A percentile compares a stretch with the other conserved stretches of the same genome.
Conservation (phyloP, 305 asterid genomes). For the Solanum hybrid region DNA sequence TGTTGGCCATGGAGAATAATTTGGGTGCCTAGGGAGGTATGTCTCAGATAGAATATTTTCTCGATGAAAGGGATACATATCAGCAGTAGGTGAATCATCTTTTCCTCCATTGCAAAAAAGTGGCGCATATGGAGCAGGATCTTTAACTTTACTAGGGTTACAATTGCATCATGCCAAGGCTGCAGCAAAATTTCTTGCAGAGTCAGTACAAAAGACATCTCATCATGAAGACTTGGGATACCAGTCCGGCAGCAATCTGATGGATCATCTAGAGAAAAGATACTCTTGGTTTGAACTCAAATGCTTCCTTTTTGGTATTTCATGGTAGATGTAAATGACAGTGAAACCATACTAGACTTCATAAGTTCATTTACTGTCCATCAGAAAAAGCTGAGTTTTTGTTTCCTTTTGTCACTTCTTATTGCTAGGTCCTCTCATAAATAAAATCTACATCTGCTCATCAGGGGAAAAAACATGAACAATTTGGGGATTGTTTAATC, state of each 20-base stretch:
- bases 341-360: neutral
- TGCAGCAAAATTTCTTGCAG: neutral
- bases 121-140: neutral
- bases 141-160: neutral
- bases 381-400: neutral
- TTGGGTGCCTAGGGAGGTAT: neutral
- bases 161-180: neutral
- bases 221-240: neutral
- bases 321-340: neutral
- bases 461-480: neutral
- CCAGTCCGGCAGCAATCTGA: neutral
- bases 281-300: neutral
- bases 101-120: neutral
- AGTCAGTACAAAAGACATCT: neutral
- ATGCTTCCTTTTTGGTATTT: neutral
- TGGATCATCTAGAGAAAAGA: neutral
- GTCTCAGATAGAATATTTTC: neutral
- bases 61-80: neutral
- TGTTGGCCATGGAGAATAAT: neutral
- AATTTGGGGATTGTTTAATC: too few relatives aligned
- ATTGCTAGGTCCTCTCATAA: neutral
- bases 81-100: neutral
- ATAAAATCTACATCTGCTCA: neutral
- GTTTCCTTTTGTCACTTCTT: neutral
- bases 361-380: neutral